Base-by-base conservation (phyloP, 345 rosid genomes). In the Populus alba region DNA sequence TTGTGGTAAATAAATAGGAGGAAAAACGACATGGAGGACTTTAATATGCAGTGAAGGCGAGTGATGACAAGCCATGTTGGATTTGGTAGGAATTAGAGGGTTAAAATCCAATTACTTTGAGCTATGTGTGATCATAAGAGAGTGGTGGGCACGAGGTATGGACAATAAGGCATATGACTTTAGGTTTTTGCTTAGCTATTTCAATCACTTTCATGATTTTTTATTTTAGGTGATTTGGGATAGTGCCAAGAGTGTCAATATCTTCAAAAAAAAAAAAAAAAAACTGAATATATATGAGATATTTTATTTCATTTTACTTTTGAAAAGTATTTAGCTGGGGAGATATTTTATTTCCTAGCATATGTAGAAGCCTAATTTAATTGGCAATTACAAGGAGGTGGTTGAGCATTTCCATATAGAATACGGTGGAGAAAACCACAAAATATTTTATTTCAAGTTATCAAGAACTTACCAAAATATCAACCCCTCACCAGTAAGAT, bases 141-240 rank as follows among this genome's bases (percentile, higher is more conserved):
- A 29, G 35, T 6, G 82, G 70, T 38, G 76, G 70, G 9, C 75
- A 77, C 51, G 2, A 68, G 73, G 75, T 49, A 23, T 47, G 57
- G 18, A 71, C 55, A 77, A 23, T 23, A 67, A 65, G 71, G n/a
- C 15, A 68, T 70, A 73, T 23, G 81, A 73, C 79, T 81, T 84
- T 16, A 31, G 45, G 31, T n/a, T 66, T 39, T 8, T 15, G 12
- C 57, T 20, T 5, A 27, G 3, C 41, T 53, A 20, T 77, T 75
- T 73, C 76, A 22, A 67, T 81, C 85, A 41, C 77, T 83, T 63
- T 79, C 85, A 53, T 29, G 23, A 72, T 80, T 82, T 80, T 78
- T 29, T 23, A 75, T 80, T 83, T 80, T 78, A 77, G 71, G 67
- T 63, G 33, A 6, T 5, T 62, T 10, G 29, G 29, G 67, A n/a